phyloP scores from a whole-genome alignment of 1,284 basidiomycete genomes.

The Ustilago nuda region DNA sequence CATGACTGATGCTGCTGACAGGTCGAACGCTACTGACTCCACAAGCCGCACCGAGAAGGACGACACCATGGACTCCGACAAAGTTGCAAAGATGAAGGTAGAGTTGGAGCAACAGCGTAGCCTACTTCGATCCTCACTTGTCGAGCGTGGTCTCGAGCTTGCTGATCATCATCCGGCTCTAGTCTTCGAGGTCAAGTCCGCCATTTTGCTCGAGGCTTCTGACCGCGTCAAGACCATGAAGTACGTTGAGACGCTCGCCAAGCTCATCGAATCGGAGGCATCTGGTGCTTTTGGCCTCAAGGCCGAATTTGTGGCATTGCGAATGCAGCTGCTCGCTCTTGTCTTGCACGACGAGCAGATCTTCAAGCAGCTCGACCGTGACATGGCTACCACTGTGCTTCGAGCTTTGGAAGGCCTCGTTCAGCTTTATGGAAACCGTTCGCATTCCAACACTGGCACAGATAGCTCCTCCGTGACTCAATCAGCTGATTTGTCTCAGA shows the following conservation, averaged over 20 bases:
- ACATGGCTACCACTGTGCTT: conserved; percentile 66
- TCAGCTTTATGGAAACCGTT: conserved; percentile 26
- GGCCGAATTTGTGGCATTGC: conserved; percentile 74
- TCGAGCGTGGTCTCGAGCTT: conserved; percentile 73
- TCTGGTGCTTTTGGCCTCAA: conserved; percentile 32
- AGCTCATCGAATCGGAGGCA: conserved; percentile 34
- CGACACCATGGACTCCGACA: conserved; percentile 43
- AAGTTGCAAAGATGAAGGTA: conserved; percentile 33
- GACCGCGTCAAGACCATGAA: conserved; percentile 26
- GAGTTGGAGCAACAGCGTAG: conserved; percentile 64
- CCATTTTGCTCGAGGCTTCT: conserved; percentile 55
- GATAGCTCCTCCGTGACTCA: neutral
- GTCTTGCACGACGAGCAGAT: conserved; percentile 78
- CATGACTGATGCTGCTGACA: conserved; percentile 28
- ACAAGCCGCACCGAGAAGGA: conserved; percentile 14
- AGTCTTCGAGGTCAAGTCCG: conserved; percentile 80
- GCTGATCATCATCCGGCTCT: conserved; percentile 88
- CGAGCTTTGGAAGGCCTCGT: conserved; percentile 36
- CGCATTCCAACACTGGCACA: conserved; percentile 48
- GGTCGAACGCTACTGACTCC: neutral
- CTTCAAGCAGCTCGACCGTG: conserved; percentile 76
- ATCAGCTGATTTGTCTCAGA: neutral
- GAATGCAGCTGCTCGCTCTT: conserved; percentile 86
- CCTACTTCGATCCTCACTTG: conserved; percentile 70
- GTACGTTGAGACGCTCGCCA: conserved; percentile 42